Evolutionary conservation across 1,139 yeast species (phyloP), one percentile per base, ranked within the genome.

Genomic region (Pichia inconspicua): DNA sequence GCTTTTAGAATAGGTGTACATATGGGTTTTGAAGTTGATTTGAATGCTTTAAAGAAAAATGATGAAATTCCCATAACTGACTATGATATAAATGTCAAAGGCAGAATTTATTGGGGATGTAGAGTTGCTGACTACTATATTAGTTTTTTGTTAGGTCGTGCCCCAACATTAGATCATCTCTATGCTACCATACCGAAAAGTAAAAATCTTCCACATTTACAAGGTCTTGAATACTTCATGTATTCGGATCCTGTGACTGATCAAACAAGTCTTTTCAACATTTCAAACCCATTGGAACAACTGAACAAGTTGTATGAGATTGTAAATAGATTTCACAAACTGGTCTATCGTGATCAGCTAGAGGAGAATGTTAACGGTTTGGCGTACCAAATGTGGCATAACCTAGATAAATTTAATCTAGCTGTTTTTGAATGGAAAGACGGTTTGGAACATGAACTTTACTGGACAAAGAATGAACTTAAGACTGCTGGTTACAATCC

Each of bases 71-170:
- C 40, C 14, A 25, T 46, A 2, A 46, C 42, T 14, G 52, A 49
- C n/a, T 46, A 41, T 31, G 52, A 49, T 36, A 19, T 41, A 9
- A 47, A 44, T 17, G 49, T 46, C 6, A 43, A 39, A 38, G 43
- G 49, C 22, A 43, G 52, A n/a, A 46, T 49, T 19, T 49, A 43
- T 15, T 49, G 52, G 52, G 52, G 52, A 5, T 46, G 47, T 28
- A 8, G 41, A 17, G n/a, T 47, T 11, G 47, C 52, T 4, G 52
- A 49, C 25, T 44, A 44, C 17, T 49, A 39, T 19, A 43, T 49
- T 14, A 39, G 45, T n/a, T 43, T 43, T 38, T 40, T 46, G 3
- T 38, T 49, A 15, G 52, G 52, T 9, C 43, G 49, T 30, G 15
- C 43, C 2, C 47, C 52, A 22, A 43, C 45, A 3, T 27, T 49